These are phyloP conservation scores for Colletotrichum gloeosporioides DNA, from an alignment of 2,329 filamentous ascomycete genomes.

Conservation along the genomic window DNA sequence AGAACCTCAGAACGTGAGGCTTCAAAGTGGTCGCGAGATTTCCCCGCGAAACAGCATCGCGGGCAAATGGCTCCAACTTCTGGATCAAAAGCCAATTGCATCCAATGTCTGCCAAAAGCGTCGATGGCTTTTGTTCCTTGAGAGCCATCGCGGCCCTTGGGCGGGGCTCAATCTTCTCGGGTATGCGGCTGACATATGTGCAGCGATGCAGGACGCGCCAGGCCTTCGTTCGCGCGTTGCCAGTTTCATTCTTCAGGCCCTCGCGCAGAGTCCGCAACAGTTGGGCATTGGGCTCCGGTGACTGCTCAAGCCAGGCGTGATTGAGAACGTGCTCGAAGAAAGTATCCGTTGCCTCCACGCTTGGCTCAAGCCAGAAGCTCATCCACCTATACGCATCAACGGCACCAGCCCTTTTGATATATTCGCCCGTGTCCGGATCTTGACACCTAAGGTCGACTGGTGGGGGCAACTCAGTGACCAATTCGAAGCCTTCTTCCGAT, in stretches of 20 bases:
- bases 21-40: background rate
- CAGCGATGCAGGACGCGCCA: background rate
- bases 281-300: background rate
- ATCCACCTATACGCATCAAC: background rate
- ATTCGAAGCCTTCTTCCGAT: background rate
- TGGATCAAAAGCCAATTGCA: background rate
- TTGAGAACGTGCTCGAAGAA: background rate
- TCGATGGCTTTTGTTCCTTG: background rate
- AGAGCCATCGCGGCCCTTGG: background rate
- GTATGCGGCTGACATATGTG: background rate
- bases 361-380: background rate
- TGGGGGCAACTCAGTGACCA: background rate
- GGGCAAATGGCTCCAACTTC: background rate
- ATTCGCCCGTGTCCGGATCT: fast-evolving
- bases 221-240: background rate
- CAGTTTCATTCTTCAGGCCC: background rate
- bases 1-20: background rate
- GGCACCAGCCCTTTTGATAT: background rate
- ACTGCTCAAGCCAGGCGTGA: background rate
- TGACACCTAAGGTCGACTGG: background rate
- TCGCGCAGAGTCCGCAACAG: background rate
- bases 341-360: background rate
- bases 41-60: background rate
- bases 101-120: background rate
- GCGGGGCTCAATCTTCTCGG: background rate